Evolutionary conservation across 2,329 filamentous ascomycete genomes (phyloP), one percentile per base, ranked within the genome.

Genomic region (Talaromyces rugulosus): DNA sequence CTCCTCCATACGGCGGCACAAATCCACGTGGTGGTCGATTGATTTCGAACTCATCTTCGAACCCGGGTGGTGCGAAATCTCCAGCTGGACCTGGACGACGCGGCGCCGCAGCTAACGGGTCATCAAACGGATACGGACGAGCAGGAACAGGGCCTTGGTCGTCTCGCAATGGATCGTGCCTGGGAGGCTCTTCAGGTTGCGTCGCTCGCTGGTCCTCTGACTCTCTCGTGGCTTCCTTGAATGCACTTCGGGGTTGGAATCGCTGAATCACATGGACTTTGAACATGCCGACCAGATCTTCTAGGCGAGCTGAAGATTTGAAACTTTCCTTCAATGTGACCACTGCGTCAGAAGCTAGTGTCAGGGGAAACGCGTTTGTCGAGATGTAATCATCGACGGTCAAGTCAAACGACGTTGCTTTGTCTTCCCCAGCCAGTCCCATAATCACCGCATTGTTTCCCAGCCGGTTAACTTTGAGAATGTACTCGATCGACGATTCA

Each of bases 41-140:
- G 63, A 97, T 83, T 65, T 97, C 91, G 69, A 92, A 89, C 71
- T 97, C 92, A 72, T 99, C 94, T 67, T 98, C 95, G 67, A 98
- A 98, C 23, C 86, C 91, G 0, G 95, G 95, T 0, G 94, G 93
- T 0, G 89, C 86, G 67, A 96, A 92, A 66, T 93, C 90, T 9
- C 82, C 87, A 0, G 83, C 78, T 0, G 93, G 92, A 16, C 87
- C 71, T 1, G 90, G 90, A 23, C 81, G 81, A 50, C 84, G 87
- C 14, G 84, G 84, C 1, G 71, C 77, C 18, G 80, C 83, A 11
- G 83, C 86, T 40, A 90, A 82, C n/a, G 85, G 87, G 70, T 89
- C 88, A 54, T 85, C 77, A 65, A 88, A 86, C 0, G 89, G 90
- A 66, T 87, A 85, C 4, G 89, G 89, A 14, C 85, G 83, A 18